phyloP scores from a whole-genome alignment of 352 stramenopile genomes.

The Globisporangium perplexum region DNA sequence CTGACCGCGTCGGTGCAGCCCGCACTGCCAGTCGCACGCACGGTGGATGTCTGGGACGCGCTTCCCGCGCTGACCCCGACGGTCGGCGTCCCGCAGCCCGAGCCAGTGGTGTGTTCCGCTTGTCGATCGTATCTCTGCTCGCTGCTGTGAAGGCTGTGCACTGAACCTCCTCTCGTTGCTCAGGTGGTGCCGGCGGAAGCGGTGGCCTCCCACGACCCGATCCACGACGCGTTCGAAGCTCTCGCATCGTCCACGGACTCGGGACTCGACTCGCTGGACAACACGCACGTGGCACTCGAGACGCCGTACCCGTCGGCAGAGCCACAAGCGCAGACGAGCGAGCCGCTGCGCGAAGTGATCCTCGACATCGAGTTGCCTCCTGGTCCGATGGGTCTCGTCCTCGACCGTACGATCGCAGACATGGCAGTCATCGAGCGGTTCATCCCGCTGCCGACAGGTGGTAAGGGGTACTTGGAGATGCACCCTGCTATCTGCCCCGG shows the following conservation, averaged over 20 bases:
- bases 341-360: constrained; percentile 68
- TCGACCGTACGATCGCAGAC: constrained; percentile 69
- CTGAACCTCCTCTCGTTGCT: background rate
- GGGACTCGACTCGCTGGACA: constrained; percentile 26
- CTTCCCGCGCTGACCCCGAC: constrained; percentile 41
- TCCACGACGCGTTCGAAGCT: constrained; percentile 82
- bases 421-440: constrained; percentile 82
- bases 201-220: constrained; percentile 32
- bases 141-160: background rate
- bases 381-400: constrained; percentile 77
- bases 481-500: constrained; percentile 77
- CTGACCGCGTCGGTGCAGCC: background rate
- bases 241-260: constrained; percentile 40
- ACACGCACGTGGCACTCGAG: constrained; percentile 23
- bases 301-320: constrained; percentile 19
- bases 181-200: background rate
- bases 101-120: constrained; percentile 1
- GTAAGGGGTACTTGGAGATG: constrained; percentile 69
- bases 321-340: constrained; percentile 23
- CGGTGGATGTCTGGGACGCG: constrained; percentile 50
- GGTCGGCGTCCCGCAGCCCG: constrained; percentile 1
- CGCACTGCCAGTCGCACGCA: constrained; percentile 14
- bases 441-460: constrained; percentile 57
- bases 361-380: constrained; percentile 75
- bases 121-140: background rate